Percentiles rank a stretch among this genome's conserved stretches.
Evolutionary conservation across 202 grass and related monocot species (phyloP).

Genomic region (Schoenoplectus tabernaemontani): DNA sequence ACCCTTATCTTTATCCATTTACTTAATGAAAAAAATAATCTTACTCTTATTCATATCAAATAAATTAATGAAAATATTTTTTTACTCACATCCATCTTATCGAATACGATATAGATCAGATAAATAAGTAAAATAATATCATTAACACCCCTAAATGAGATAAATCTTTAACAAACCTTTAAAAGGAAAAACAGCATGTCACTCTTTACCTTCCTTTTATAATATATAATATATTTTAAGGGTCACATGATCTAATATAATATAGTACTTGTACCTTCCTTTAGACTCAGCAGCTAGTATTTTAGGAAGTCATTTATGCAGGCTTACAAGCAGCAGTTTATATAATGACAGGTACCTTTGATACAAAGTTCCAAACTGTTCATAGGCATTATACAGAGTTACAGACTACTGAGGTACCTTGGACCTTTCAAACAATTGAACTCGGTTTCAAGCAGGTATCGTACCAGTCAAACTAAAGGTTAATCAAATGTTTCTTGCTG

Average conservation of each 20-base stretch:
- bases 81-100: too few relatives aligned
- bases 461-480: not conserved
- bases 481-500: not conserved
- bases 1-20: too few relatives aligned
- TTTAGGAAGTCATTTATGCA: not conserved
- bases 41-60: too few relatives aligned
- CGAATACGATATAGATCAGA: too few relatives aligned
- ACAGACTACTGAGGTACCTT: too few relatives aligned
- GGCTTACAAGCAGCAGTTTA: not conserved
- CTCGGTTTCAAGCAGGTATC: not conserved
- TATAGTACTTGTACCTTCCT: not conserved
- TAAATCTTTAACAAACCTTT: too few relatives aligned
- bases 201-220: not conserved
- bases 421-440: not conserved
- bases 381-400: not conserved
- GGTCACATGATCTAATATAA: slow-evolving; percentile 2
- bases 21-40: too few relatives aligned
- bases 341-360: not conserved
- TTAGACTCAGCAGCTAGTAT: not conserved
- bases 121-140: too few relatives aligned
- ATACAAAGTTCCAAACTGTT: too few relatives aligned
- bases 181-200: not conserved
- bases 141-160: too few relatives aligned
- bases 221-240: not conserved
- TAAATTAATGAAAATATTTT: too few relatives aligned